phyloP scores from a whole-genome alignment of 306 rosid genomes.

The Castanea crenata region DNA sequence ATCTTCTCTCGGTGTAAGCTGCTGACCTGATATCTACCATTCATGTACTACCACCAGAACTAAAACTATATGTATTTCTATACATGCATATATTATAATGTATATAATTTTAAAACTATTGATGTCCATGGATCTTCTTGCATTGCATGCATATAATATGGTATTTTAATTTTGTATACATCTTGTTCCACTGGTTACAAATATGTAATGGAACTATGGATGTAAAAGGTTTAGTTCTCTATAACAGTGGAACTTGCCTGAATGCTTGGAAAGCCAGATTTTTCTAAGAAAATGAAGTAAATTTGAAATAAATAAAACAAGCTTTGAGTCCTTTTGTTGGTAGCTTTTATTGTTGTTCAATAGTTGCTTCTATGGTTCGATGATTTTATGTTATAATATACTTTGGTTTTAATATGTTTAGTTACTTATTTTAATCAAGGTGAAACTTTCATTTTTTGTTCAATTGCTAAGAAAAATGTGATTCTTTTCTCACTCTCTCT shows the following conservation, averaged over 20 bases:
- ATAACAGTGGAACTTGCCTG: neutral
- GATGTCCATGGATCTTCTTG: neutral
- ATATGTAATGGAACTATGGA: neutral
- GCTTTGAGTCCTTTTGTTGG: too few species aligned
- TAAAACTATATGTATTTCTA: neutral
- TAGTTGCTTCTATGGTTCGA: too few species aligned
- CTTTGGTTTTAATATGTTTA: too few species aligned
- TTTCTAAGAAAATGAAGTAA: neutral
- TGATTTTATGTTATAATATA: too few species aligned
- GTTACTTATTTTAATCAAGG: too few species aligned
- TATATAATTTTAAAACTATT: neutral
- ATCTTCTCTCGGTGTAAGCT: conserved; percentile 45
- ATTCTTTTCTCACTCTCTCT: too few species aligned
- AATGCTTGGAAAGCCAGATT: neutral
- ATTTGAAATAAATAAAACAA: too few species aligned
- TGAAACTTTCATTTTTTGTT: too few species aligned
- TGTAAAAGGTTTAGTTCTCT: neutral
- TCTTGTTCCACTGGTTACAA: neutral
- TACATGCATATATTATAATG: neutral
- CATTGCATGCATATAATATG: neutral
- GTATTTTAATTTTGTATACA: neutral
- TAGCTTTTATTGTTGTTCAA: too few species aligned
- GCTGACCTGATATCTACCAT: neutral
- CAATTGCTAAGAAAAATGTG: too few species aligned
- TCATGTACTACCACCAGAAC: neutral